phyloP scores from a whole-genome alignment of 2,329 filamentous ascomycete genomes.

The Cladosporium velox region DNA sequence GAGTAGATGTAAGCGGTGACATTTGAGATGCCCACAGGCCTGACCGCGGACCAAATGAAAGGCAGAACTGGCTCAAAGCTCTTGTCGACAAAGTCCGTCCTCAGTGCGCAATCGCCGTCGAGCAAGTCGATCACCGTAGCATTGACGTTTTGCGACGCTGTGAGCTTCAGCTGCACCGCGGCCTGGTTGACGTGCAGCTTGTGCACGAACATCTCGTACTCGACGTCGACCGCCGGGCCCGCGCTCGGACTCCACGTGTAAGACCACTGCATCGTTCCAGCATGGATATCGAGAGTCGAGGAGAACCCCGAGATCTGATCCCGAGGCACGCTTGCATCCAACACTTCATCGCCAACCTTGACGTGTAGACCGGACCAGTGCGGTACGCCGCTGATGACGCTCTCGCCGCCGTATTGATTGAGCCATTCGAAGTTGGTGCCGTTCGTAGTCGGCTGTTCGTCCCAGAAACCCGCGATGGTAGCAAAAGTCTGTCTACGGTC shows the following conservation, averaged over 20 bases:
- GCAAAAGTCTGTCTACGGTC: slow-evolving; percentile 65
- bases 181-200: slow-evolving; percentile 64
- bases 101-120: slow-evolving; percentile 68
- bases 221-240: slow-evolving; percentile 56
- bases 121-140: slow-evolving; percentile 66
- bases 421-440: slow-evolving; percentile 69
- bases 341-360: slow-evolving; percentile 54
- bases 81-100: slow-evolving; percentile 61
- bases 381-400: slow-evolving; percentile 69
- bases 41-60: slow-evolving; percentile 66
- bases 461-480: slow-evolving; percentile 68
- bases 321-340: slow-evolving; percentile 63
- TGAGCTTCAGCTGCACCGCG: slow-evolving; percentile 61
- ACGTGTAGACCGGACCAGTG: slow-evolving; percentile 66
- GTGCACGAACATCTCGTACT: slow-evolving; percentile 67
- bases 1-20: slow-evolving; percentile 64
- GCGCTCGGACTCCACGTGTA: slow-evolving; percentile 65
- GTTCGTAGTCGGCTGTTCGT: slow-evolving; percentile 60
- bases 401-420: slow-evolving; percentile 68
- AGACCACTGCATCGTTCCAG: slow-evolving; percentile 64
- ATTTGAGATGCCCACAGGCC: slow-evolving; percentile 61
- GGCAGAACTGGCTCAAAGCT: slow-evolving; percentile 53
- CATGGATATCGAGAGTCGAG: slow-evolving; percentile 63
- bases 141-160: slow-evolving; percentile 54
- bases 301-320: slow-evolving; percentile 61